Base-by-base conservation (phyloP, 2,329 filamentous ascomycete species). In the Colletotrichum tamarilloi region DNA sequence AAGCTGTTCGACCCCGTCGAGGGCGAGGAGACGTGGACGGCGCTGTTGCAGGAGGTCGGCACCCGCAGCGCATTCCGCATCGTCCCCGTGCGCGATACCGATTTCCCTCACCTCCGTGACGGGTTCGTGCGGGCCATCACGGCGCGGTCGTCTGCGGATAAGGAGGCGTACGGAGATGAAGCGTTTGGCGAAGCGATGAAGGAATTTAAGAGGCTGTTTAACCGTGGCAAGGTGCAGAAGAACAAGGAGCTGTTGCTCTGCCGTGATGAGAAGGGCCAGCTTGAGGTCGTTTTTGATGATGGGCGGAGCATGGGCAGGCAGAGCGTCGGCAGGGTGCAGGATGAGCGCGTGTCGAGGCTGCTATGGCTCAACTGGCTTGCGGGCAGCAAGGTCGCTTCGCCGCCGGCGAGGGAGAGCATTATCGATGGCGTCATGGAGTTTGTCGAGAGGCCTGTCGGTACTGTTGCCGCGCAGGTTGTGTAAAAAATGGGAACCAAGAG, bases 311-410 rank as follows among this genome's bases (percentile, higher is more conserved):
- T 78, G 71, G 84, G 82, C 62, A 82, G 87, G 85, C 81, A 88
- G 81, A 80, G 86, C 7, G 81, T 98, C 77, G 97, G 97, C 1
- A 85, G 87, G 0, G 91, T 98, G 1, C 78, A 82, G 0, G 97
- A 98, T 79, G 94, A 97, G 85, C 87, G 96, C 67, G 86, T 99
- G 14, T 93, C 93, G 69, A 90, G 94, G 71, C 84, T 96, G 73
- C 85, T 98, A 26, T 98, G 96, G 96, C 84, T 98, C 80, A 93
- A 95, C 77, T 99, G 98, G 83, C 86, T 99, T 38, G 94, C 91
- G 5, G 97, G 97, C 0, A 93, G 91, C 81, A 95, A 92, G 78
- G 95, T 98, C 11, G 95, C 95, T 35, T 97, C 94, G 75, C 95
- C 98, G 81, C 87, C 89, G 3, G 94, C 95, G 19, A 89, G 96